Evolutionary conservation across 2,329 filamentous ascomycete genomes (phyloP), one percentile per base, ranked within the genome.

Genomic region (Colletotrichum orbiculare): DNA sequence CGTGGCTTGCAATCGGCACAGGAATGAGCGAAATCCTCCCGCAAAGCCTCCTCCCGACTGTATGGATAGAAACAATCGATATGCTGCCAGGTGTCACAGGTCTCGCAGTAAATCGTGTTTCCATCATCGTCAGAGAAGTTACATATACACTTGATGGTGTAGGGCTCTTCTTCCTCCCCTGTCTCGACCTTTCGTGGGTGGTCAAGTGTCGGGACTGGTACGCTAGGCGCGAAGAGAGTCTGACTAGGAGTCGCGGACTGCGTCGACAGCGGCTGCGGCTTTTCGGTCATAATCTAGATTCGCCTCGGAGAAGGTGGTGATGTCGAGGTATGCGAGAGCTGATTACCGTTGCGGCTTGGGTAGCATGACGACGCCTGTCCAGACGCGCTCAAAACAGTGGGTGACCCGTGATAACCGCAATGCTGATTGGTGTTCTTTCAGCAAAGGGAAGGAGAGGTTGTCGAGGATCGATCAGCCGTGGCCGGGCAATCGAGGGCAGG

Each of bases 61-160:
- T 87, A 78, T 25, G 87, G 87, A 76, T 98, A 98, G 80, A 97
- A 98, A 80, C 96, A 99, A 76, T 94, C 90, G 73, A 97, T 97
- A 79, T 99, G 96, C 80, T 99, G 96, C 96, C 96, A 99, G 54
- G 94, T 96, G 76, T 97, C 92, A 84, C 96, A 99, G 64, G 85
- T 88, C 76, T 98, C 96, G 84, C 96, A 99, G 79, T 94, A 93
- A 68, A 99, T 96, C 66, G 96, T 99, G 79, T 93, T 95, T 79
- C 96, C 96, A 83, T 99, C 96, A 84, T 99, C 96, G 82, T 97
- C 94, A 77, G 89, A 83, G 79, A 91, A 97, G 77, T 89, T 89
- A 81, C 96, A 99, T 72, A 98, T 97, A 86, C 96, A 99, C 84
- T 96, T 97, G 82, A 98, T 97, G 65, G 93, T 96, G 78, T 96